phyloP scores from a whole-genome alignment of 441 rosid genomes.

The Melastoma candidum region DNA sequence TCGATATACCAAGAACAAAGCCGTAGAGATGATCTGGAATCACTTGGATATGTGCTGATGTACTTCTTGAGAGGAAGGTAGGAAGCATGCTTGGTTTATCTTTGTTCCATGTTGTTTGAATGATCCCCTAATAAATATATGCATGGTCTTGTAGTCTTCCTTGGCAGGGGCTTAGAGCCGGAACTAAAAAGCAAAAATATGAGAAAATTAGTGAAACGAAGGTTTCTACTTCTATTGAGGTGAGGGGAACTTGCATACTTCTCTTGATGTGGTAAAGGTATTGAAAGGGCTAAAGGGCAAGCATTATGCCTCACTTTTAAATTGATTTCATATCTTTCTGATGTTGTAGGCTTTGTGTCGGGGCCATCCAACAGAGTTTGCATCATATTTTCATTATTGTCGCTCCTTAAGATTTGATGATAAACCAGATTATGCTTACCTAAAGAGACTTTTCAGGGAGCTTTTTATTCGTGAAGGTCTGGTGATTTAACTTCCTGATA shows the following conservation, averaged over 20 bases:
- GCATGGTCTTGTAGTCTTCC: slow-evolving; percentile 52
- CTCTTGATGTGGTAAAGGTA: too few relatives aligned
- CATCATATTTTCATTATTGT: slow-evolving; percentile 95
- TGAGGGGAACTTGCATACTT: slow-evolving; percentile 9
- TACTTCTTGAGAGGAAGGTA: slow-evolving; percentile 91
- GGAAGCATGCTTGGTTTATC: slow-evolving; percentile 4
- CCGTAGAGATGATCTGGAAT: slow-evolving; percentile 88
- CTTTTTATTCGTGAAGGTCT: slow-evolving; percentile 97
- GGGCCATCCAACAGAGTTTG: slow-evolving; percentile 93
- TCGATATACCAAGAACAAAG: slow-evolving; percentile 53
- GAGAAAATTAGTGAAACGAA: slow-evolving; percentile 87
- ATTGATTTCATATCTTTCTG: neutral
- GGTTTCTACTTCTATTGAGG: slow-evolving; percentile 87
- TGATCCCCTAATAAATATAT: slow-evolving; percentile 15
- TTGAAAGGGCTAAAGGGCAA: too few relatives aligned
- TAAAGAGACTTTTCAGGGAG: slow-evolving; percentile 87
- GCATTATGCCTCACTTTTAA: too few relatives aligned
- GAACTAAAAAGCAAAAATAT: slow-evolving; percentile 85
- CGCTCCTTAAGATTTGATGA: slow-evolving; percentile 92
- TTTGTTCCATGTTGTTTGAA: neutral
- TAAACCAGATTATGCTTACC: slow-evolving; percentile 88
- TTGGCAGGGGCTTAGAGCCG: slow-evolving; percentile 97
- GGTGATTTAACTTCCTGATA: slow-evolving; percentile 1
- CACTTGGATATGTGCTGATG: slow-evolving; percentile 90
- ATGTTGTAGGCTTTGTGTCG: slow-evolving; percentile 68